These are phyloP conservation scores for Boechera stricta DNA, from an alignment of 345 rosid species.

Conservation along the genomic window DNA sequence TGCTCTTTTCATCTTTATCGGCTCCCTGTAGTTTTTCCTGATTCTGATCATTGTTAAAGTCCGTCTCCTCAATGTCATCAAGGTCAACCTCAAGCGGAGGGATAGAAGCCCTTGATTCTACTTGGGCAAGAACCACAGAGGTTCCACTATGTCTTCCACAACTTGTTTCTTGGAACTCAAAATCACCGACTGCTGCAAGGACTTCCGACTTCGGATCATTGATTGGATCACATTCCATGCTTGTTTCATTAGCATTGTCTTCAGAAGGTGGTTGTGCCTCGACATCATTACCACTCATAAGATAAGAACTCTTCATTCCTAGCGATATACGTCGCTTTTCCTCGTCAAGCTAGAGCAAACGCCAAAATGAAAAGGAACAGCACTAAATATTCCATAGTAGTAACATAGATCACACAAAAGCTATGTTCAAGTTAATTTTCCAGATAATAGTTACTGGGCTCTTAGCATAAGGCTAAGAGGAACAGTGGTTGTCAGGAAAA, in stretches of 20 bases:
- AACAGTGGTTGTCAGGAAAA: background rate
- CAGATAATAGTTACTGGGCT: constrained; percentile 12
- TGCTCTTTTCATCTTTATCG: constrained; percentile 55
- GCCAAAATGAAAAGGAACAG: constrained; percentile 26
- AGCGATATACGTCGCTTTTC: constrained; percentile 83
- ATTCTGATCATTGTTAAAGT: constrained; percentile 48
- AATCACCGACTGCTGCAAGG: constrained; percentile 38
- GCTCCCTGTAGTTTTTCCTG: constrained; percentile 46
- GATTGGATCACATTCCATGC: constrained; percentile 47
- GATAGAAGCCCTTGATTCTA: constrained; percentile 76
- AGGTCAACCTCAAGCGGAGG: constrained; percentile 86
- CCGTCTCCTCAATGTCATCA: constrained; percentile 64
- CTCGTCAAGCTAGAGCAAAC: constrained; percentile 64
- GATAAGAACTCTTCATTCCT: constrained; percentile 77
- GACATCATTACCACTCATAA: constrained; percentile 44
- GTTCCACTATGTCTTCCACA: constrained; percentile 53
- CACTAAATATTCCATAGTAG: background rate
- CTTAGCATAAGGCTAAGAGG: constrained; percentile 12
- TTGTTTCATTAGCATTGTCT: constrained; percentile 53
- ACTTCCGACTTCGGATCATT: constrained; percentile 37
- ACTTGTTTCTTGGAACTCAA: constrained; percentile 43
- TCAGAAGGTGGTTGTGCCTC: constrained; percentile 39
- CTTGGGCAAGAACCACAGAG: constrained; percentile 57
- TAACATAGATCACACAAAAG: constrained; percentile 12
- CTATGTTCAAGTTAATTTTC: background rate